Percentiles rank a stretch among this genome's conserved stretches.
Evolutionary conservation across 495 filamentous ascomycete species (phyloP).

Genomic region (Tirmania nivea): DNA sequence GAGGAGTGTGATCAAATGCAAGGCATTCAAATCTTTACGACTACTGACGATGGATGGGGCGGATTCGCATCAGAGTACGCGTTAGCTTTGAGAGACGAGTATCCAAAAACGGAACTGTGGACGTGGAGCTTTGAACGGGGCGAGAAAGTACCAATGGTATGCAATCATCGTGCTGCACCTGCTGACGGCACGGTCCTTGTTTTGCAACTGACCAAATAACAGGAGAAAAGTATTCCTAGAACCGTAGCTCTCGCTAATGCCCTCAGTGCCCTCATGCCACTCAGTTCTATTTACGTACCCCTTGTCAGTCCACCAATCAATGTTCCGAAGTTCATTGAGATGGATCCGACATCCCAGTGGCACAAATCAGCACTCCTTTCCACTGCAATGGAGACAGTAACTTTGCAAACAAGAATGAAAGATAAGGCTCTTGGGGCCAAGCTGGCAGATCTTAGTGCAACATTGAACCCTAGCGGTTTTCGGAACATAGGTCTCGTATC

Average conservation of each 20-base stretch:
- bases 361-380: constrained; percentile 58
- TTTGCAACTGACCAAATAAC: background rate
- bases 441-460: background rate
- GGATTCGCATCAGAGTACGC: constrained; percentile 64
- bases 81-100: constrained; percentile 69
- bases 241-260: constrained; percentile 16
- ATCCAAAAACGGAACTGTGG: constrained; percentile 55
- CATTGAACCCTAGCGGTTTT: background rate
- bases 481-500: background rate
- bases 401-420: constrained; percentile 41
- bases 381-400: constrained; percentile 57
- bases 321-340: constrained; percentile 35
- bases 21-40: constrained; percentile 59
- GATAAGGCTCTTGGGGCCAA: constrained; percentile 5
- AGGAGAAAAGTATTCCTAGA: constrained; percentile 27
- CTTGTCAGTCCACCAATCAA: constrained; percentile 37
- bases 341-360: constrained; percentile 55
- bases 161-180: constrained; percentile 5
- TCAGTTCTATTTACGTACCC: constrained; percentile 61
- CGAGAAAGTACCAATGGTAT: constrained; percentile 35
- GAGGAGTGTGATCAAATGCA: constrained; percentile 91
- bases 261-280: constrained; percentile 17
- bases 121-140: constrained; percentile 61
- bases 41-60: constrained; percentile 79
- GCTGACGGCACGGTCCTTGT: no score